Evolutionary conservation across 2,329 filamentous ascomycete species (phyloP).

Genomic region (Fusarium sp.): DNA sequence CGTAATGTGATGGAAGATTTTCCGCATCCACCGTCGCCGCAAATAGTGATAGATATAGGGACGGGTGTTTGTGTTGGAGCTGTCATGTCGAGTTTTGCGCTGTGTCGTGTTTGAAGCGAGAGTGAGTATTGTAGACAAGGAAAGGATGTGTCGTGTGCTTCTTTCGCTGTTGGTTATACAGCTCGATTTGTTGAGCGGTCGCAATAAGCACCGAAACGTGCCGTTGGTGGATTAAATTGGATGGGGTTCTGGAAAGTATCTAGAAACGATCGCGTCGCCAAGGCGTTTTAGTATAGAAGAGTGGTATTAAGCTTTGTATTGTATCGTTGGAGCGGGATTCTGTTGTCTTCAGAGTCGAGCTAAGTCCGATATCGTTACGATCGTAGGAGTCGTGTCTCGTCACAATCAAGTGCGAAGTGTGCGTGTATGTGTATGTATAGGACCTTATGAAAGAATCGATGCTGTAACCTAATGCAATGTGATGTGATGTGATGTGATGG

Average conservation of each 20-base stretch:
- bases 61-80: conserved; percentile 55
- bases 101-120: neutral
- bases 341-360: neutral
- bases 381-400: conserved; percentile 34
- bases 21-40: conserved; percentile 86
- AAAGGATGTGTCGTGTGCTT: neutral
- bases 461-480: conserved; percentile 27
- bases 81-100: conserved; percentile 33
- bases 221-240: conserved; percentile 32
- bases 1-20: conserved; percentile 89
- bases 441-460: conserved; percentile 15
- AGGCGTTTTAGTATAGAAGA: conserved; percentile 3
- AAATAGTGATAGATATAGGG: conserved; percentile 82
- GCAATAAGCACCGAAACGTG: conserved; percentile 22
- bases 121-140: conserved; percentile 1
- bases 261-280: conserved; percentile 23
- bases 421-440: conserved; percentile 8
- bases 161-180: neutral
- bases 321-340: neutral
- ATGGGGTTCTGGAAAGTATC: conserved; percentile 32
- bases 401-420: conserved; percentile 11
- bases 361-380: conserved; percentile 23
- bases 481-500: conserved; percentile 17
- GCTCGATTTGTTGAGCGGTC: conserved; percentile 24
- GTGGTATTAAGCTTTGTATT: neutral